Evolutionary conservation across 495 filamentous ascomycete genomes (phyloP), one percentile per base, ranked within the genome.

Genomic region (Chaetomium tenue): DNA sequence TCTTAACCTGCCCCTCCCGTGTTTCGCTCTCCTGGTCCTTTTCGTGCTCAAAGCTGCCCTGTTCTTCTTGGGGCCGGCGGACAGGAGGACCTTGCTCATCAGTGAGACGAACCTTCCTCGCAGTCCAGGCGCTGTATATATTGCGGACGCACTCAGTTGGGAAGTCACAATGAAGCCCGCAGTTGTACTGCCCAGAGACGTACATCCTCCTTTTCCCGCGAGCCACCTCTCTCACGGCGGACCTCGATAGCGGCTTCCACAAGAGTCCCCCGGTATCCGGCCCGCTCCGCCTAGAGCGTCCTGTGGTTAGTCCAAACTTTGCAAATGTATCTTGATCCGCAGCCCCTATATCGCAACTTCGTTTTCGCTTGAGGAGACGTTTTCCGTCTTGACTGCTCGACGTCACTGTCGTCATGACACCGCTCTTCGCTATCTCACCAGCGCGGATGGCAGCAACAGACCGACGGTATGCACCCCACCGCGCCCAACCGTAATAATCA

Each of bases 151-250:
- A 83, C 63, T 83, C 75, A 9, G 68, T 71, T 1, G 80, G 81
- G 25, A 65, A 81, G 58, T 81, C 75, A 58, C 80, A 83, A 61
- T 81, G 76, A 0, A 60, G 12, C 68, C 65, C 74, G 66, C 81
- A 83, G 65, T 77, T 61, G 39, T 79, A 71, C 37, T 56, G 50
- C 11, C 59, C 60, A 5, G 48, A 18, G 25, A 70, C 46, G 26
- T 71, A 79, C 44, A 71, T 66, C 13, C 22, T 50, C 28, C 77
- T 69, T 57, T 73, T 74, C 26, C 56, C 42, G 6, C 66, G 64
- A 46, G 26, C 48, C 23, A 53, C 23, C 12, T 58, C 20, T 5
- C 65, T 67, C 8, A 37, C 15, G 53, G 67, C 62, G 1, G 12
- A 0, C 3, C 8, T 15, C 1, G 47, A 22, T 6, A 68, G 42